Conservation (phyloP, 164 flowering plant species). For the Paratinospora sagittata region DNA sequence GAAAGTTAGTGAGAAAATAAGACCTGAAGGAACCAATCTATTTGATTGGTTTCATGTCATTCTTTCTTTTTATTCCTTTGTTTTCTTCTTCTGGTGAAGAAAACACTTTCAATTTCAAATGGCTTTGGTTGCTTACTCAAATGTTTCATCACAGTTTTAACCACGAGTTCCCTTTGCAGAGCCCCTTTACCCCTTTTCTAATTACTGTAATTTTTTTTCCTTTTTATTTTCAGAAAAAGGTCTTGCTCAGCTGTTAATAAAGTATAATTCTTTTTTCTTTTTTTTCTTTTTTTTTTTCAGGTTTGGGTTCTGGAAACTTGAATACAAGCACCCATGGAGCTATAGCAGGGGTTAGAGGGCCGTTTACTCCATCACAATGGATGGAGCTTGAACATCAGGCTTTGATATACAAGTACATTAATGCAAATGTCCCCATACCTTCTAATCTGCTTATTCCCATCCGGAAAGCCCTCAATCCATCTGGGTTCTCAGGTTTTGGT, state of each 20-base stretch:
- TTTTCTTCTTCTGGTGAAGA: neutral
- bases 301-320: conserved; percentile 43
- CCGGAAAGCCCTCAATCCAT: conserved; percentile 52
- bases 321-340: conserved; percentile 44
- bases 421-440: conserved; percentile 68
- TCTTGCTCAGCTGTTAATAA: conserved; percentile 2
- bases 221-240: neutral
- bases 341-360: conserved; percentile 55
- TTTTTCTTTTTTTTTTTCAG: conserved; percentile 18
- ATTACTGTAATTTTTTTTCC: neutral
- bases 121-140: too few species aligned
- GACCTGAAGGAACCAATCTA: conserved; percentile 2
- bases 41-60: conserved; percentile 11
- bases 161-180: neutral
- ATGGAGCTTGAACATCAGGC: conserved; percentile 90
- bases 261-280: neutral
- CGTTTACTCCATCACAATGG: conserved; percentile 87
- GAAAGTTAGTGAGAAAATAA: conserved; percentile 10
- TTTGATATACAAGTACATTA: conserved; percentile 79
- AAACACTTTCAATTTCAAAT: neutral
- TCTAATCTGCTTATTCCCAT: conserved; percentile 68
- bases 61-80: conserved; percentile 7
- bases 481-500: conserved; percentile 42
- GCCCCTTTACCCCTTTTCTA: neutral
- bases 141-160: neutral